Base-by-base conservation (phyloP, 1,284 basidiomycete genomes). In the Ceratobasidium sp. region DNA sequence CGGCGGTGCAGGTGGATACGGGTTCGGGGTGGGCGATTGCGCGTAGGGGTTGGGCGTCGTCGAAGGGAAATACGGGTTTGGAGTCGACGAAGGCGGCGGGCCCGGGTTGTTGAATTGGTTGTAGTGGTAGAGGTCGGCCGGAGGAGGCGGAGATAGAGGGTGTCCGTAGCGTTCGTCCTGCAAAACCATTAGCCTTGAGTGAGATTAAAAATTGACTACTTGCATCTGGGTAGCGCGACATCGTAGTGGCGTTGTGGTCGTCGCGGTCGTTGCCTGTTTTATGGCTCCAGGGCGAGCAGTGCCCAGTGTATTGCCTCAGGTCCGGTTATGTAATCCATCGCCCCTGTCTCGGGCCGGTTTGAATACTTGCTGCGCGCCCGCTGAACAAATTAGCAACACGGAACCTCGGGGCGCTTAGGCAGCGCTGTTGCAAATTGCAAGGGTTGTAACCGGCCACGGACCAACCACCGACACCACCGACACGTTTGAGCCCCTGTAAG, bases 211-310 rank as follows among this genome's bases (percentile, higher is more conserved):
- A 37, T 24, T 29, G 22, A 24, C 1, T 46, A 59, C 69, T 51
- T 49, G 34, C 69, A 59, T 72, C 58, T 16, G 69, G 69, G 34
- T 72, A 72, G 58, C 69, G 41, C 58, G 69, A 72, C 69, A 72
- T 72, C 22, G 69, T 29, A 22, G 49, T n/a, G n/a, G n/a, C 31
- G 62, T 53, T 9, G 24, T 48, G 22, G 54, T 58, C 53, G 66
- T 69, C 66, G 66, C 54, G 27, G 37, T 48, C 49, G 64, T 39
- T 19, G 34, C 7, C 48, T 22, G 48, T 31, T 66, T 53, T 66
- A 66, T 54, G n/a, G 64, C 41, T 69, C 66, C 66, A 69, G 66
- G 66, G 54, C 66, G 54, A 53, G 56, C 56, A 8, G 56, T 69
- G 66, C 53, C 29, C 7, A 49, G 62, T n/a, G 34, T 59, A 59